These are phyloP conservation scores for Whalleya microplaca DNA, from an alignment of 2,329 filamentous ascomycete genomes.

Conservation along the genomic window DNA sequence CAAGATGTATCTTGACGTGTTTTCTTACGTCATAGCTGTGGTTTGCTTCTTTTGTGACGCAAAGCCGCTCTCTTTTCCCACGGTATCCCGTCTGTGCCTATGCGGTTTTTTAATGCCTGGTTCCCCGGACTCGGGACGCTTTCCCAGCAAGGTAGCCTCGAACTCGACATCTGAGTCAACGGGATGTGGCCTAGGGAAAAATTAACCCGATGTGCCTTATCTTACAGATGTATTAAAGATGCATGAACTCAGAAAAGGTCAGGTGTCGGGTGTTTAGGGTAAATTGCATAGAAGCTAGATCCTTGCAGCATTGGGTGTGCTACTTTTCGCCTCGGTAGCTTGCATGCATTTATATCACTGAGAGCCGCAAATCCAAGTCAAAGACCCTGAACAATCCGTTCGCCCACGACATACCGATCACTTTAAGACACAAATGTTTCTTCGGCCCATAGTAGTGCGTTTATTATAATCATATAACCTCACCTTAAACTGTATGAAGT, in stretches of 20 bases:
- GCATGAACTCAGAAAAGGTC: not conserved
- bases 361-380: not conserved
- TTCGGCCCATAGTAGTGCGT: not conserved
- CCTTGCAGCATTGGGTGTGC: not conserved
- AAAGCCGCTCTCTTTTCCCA: slow-evolving; percentile 11
- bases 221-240: not conserved
- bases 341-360: not conserved
- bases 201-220: too few relatives aligned
- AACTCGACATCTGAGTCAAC: not conserved
- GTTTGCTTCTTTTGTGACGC: slow-evolving; percentile 16
- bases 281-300: not conserved
- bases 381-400: not conserved
- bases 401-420: not conserved
- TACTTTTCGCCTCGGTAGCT: not conserved
- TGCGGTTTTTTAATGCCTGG: slow-evolving; percentile 2
- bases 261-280: not conserved
- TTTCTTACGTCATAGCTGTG: slow-evolving; percentile 24
- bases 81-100: not conserved
- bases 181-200: not conserved
- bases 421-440: not conserved
- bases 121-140: slow-evolving; percentile 10
- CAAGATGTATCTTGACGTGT: slow-evolving; percentile 23
- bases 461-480: too few relatives aligned
- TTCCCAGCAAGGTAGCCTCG: not conserved
- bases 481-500: too few relatives aligned